Evolutionary conservation across 1,284 basidiomycete species (phyloP), one percentile per base, ranked within the genome.

Genomic region (Prillingera fragicola): DNA sequence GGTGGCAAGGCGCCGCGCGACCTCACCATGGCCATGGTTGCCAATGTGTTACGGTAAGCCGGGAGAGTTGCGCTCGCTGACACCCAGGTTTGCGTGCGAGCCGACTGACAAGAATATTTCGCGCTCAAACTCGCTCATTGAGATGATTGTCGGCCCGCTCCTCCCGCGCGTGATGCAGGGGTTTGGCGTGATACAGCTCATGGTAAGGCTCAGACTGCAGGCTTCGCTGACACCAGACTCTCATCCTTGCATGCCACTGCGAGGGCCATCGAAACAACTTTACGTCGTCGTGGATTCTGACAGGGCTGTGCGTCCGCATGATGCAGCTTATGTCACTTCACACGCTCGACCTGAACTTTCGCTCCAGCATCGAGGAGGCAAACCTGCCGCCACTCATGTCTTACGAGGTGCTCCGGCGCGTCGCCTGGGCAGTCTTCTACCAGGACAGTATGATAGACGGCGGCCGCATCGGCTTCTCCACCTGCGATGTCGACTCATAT

Each of bases 341-440:
- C 22, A 41, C 32, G 1, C 50, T 45, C 24, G 54, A 55, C 41
- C 41, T 43, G 25, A 48, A 41, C 7, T 50, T 45, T 10, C 26
- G 21, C 15, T 32, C 25, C 14, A 28, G 27, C 22, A 19, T 36
- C 12, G 15, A 22, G n/a, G 41, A 35, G 22, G 25, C 33, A 21
- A 33, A 27, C 5, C 19, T 43, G 6, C 37, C 41, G 24, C 55
- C 52, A 1, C 31, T 57, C 25, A 39, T 57, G 10, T 27, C 44
- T 17, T 18, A 19, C 10, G 55, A 54, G 29, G 47, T 44, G 14
- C 43, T 57, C 13, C 47, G 55, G 9, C 41, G 55, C 14, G 47
- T 54, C 4, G 55, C 55, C 3, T 57, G 55, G 55, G 39, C 52
- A 2, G 55, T 57, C 2, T 57, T 48, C 44, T 52, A 34, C 38